These are phyloP conservation scores for Orbilia brochopaga DNA, from an alignment of 2,329 filamentous ascomycete genomes.

Conservation along the genomic window DNA sequence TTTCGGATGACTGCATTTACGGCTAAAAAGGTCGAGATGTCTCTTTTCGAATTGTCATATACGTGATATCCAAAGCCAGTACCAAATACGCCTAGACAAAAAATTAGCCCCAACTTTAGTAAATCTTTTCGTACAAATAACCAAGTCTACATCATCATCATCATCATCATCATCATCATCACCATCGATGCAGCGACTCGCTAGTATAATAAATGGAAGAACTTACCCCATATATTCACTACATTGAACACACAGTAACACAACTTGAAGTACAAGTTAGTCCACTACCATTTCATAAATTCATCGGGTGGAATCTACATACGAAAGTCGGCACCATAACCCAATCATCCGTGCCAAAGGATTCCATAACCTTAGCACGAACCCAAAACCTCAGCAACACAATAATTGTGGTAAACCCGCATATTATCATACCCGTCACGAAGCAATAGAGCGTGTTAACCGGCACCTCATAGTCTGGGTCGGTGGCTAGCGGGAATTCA, in stretches of 20 bases:
- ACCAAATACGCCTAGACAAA: conserved; percentile 23
- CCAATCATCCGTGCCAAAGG: conserved; percentile 39
- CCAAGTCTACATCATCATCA: too few species aligned
- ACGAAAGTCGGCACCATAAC: conserved; percentile 40
- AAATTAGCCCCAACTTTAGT: too few species aligned
- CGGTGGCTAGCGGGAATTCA: conserved; percentile 23
- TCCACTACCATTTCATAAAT: not conserved
- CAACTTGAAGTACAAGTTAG: conserved; percentile 9
- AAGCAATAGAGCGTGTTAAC: conserved; percentile 33
- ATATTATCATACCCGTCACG: conserved; percentile 23
- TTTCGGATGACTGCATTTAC: conserved; percentile 16
- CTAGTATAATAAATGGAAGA: not conserved
- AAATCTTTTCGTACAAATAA: too few species aligned
- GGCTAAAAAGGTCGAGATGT: conserved; percentile 18
- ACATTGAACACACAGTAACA: conserved; percentile 34
- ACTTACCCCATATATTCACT: conserved; percentile 30
- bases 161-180: too few species aligned
- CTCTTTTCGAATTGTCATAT: conserved; percentile 27
- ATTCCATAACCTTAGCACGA: not conserved
- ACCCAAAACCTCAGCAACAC: conserved; percentile 33
- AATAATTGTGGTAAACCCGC: conserved; percentile 17
- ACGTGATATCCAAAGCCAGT: conserved; percentile 46
- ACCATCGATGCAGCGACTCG: too few species aligned
- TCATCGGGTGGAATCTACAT: conserved; percentile 4
- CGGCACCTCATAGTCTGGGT: conserved; percentile 23